A percentile compares a stretch with the other conserved stretches of the same genome.
Conservation (phyloP, 2,329 filamentous ascomycete genomes). For the Alternaria solani region DNA sequence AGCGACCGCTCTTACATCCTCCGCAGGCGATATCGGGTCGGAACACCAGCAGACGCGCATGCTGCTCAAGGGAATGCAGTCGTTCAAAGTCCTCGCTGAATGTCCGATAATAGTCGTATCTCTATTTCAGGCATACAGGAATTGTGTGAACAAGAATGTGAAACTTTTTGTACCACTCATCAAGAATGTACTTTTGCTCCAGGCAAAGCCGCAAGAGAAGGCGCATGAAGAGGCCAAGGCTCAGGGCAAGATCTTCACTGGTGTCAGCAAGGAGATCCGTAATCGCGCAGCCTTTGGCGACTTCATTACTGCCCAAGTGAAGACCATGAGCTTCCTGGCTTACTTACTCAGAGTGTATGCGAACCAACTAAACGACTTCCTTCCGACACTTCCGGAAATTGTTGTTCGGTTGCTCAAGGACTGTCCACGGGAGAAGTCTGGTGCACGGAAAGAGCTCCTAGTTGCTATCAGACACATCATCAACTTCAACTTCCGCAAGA, state of each 20-base stretch:
- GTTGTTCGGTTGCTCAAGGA: conserved; percentile 92
- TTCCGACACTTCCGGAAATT: conserved; percentile 84
- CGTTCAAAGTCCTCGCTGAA: conserved; percentile 97
- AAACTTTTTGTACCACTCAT: conserved; percentile 93
- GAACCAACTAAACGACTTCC: conserved; percentile 84
- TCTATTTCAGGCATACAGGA: conserved; percentile 91
- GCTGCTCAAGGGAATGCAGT: conserved; percentile 92
- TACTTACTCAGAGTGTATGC: conserved; percentile 90
- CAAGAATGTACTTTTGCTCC: conserved; percentile 84
- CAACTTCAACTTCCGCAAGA: conserved; percentile 97
- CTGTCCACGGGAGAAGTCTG: conserved; percentile 92
- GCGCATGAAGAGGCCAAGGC: conserved; percentile 86
- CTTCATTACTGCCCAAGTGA: conserved; percentile 97
- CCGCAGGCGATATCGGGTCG: conserved; percentile 74
- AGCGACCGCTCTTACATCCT: conserved; percentile 79
- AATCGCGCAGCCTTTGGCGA: conserved; percentile 95
- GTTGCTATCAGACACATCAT: conserved; percentile 98
- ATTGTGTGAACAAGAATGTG: conserved; percentile 81
- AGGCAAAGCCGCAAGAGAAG: conserved; percentile 91
- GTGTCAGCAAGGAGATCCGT: conserved; percentile 91
- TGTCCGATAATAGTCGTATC: conserved; percentile 99
- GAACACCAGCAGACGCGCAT: conserved; percentile 85
- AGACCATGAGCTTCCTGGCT: conserved; percentile 98
- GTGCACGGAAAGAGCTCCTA: conserved; percentile 90
- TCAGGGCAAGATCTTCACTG: conserved; percentile 84